A percentile compares a stretch with the other conserved stretches of the same genome.
phyloP scores from a whole-genome alignment of 2,329 filamentous ascomycete species.

The Tympanopsis confertula region DNA sequence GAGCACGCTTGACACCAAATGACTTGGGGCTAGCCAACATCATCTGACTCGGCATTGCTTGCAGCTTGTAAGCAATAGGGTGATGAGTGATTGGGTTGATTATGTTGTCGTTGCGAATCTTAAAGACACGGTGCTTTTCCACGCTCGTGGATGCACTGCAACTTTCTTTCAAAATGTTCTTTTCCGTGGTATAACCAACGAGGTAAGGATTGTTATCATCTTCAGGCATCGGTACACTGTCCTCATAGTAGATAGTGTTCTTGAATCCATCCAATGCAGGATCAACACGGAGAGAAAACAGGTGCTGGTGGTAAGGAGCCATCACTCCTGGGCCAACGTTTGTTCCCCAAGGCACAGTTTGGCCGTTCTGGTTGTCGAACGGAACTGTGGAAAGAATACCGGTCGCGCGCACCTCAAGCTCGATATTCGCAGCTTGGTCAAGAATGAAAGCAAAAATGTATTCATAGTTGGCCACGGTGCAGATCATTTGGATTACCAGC shows the following conservation, averaged over 20 bases:
- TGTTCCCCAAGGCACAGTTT: conserved; percentile 1
- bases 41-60: conserved; percentile 11
- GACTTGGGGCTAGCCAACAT: conserved; percentile 9
- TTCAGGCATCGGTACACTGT: neutral
- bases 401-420: neutral
- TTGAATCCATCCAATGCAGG: neutral
- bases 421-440: neutral
- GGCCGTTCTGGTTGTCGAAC: neutral
- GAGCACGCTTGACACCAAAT: conserved; percentile 9
- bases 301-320: conserved; percentile 1
- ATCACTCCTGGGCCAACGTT: conserved; percentile 1
- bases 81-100: conserved; percentile 16
- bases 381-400: conserved; percentile 1
- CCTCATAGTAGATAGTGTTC: conserved; percentile 1
- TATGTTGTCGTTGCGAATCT: conserved; percentile 16
- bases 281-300: conserved; percentile 1
- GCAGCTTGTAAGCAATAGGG: conserved; percentile 18
- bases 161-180: neutral
- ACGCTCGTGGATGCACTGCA: neutral
- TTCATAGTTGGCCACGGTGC: neutral
- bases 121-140: conserved; percentile 12
- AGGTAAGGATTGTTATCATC: neutral
- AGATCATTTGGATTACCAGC: neutral
- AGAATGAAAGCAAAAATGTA: conserved; percentile 1
- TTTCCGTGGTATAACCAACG: neutral